Percentiles rank a stretch among this genome's conserved stretches.
These are phyloP conservation scores for Pichia gijzeniarum DNA, from an alignment of 805 yeast species.

Conservation along the genomic window DNA sequence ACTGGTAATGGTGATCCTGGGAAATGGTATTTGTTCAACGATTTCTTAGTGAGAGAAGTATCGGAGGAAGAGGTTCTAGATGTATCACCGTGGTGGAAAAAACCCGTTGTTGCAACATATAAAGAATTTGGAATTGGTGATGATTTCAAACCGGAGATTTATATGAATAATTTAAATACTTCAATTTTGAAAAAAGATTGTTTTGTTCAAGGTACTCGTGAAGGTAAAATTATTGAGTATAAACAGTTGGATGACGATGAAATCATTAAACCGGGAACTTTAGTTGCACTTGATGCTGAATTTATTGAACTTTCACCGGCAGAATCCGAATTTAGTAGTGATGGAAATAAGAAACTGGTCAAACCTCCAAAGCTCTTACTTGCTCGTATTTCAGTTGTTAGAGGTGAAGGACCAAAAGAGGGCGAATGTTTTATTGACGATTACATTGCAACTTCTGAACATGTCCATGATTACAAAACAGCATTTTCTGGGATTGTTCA, in stretches of 20 bases:
- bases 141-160: slow-evolving; percentile 42
- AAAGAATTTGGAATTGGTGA: slow-evolving; percentile 40
- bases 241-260: slow-evolving; percentile 59
- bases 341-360: slow-evolving; percentile 62
- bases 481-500: slow-evolving; percentile 89
- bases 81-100: slow-evolving; percentile 72
- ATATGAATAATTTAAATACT: slow-evolving; percentile 50
- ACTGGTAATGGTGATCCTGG: slow-evolving; percentile 13
- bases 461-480: slow-evolving; percentile 80
- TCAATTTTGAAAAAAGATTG: slow-evolving; percentile 67
- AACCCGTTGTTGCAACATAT: slow-evolving; percentile 67
- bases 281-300: slow-evolving; percentile 95
- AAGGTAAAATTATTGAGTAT: slow-evolving; percentile 54
- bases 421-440: slow-evolving; percentile 90
- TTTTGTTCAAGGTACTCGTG: slow-evolving; percentile 62
- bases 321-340: slow-evolving; percentile 65
- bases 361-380: slow-evolving; percentile 71
- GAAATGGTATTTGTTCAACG: slow-evolving; percentile 82
- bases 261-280: slow-evolving; percentile 67
- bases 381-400: slow-evolving; percentile 82
- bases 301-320: slow-evolving; percentile 81
- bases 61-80: slow-evolving; percentile 74
- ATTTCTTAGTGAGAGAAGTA: slow-evolving; percentile 75
- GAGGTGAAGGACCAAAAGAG: slow-evolving; percentile 61
- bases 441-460: slow-evolving; percentile 67